These are phyloP conservation scores for Linanthus parryae DNA, from an alignment of 148 eudicot genomes.

Conservation along the genomic window DNA sequence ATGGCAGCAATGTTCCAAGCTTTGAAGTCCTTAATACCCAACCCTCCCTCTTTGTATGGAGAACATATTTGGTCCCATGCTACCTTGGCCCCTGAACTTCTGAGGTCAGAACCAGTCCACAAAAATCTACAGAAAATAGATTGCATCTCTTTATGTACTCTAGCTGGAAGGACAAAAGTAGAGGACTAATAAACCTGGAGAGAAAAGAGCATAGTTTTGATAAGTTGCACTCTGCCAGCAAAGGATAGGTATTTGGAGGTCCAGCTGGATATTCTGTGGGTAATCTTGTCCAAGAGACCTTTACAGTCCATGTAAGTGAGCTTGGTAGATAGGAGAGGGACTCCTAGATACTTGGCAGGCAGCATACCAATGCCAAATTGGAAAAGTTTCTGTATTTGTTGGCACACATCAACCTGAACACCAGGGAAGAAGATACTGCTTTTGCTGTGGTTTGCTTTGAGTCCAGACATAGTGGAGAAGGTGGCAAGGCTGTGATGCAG, in stretches of 20 bases:
- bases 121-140: not conserved
- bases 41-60: not conserved
- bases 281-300: not conserved
- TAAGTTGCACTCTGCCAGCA: not conserved
- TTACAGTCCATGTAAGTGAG: not conserved
- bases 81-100: not conserved
- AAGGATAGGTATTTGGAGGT: not conserved
- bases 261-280: not conserved
- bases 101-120: not conserved
- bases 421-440: not conserved
- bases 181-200: not conserved
- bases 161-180: not conserved
- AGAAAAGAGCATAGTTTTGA: not conserved
- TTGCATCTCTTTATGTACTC: not conserved
- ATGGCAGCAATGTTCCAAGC: not conserved
- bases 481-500: not conserved
- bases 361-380: not conserved
- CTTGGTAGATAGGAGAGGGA: not conserved
- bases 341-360: not conserved
- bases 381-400: not conserved
- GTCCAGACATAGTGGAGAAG: not conserved
- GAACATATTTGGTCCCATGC: not conserved
- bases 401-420: not conserved
- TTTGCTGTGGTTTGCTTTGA: not conserved
- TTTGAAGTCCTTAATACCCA: not conserved